Conservation (phyloP, 2,329 filamentous ascomycete species). For the Cryphonectria carpinicola region DNA sequence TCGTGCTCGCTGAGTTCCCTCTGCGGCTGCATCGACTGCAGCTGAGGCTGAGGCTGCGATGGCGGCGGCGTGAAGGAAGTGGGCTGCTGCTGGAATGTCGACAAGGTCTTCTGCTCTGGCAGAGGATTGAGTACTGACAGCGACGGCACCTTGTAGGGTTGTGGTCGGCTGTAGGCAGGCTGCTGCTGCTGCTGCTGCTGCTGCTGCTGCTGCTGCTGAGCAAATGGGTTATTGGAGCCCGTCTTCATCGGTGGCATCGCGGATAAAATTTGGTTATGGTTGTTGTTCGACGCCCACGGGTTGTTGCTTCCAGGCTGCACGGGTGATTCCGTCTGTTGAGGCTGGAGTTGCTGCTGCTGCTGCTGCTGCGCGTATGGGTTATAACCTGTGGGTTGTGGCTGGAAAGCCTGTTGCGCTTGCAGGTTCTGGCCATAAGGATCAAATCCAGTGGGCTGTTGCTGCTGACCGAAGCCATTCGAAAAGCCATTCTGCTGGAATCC, state of each 20-base stretch:
- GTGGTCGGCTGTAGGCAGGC: conserved; percentile 66
- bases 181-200: conserved; percentile 40
- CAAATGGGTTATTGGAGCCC: conserved; percentile 98
- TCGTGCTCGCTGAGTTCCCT: conserved; percentile 65
- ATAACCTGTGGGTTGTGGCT: conserved; percentile 57
- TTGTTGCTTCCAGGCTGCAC: conserved; percentile 87
- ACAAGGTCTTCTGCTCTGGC: conserved; percentile 82
- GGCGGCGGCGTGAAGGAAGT: conserved; percentile 48
- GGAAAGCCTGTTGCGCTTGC: conserved; percentile 49
- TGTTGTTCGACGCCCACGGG: conserved; percentile 76
- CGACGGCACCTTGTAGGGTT: conserved; percentile 57
- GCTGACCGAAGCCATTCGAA: conserved; percentile 68
- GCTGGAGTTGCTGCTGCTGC: conserved; percentile 50
- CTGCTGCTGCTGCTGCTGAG: conserved; percentile 45
- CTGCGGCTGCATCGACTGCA: conserved; percentile 54
- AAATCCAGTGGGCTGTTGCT: conserved; percentile 70
- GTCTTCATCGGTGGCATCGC: conserved; percentile 81
- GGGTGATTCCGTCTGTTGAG: conserved; percentile 61
- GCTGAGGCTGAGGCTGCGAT: conserved; percentile 26
- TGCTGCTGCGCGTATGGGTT: conserved; percentile 55
- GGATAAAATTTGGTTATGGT: conserved; percentile 60
- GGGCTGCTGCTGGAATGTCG: conserved; percentile 55
- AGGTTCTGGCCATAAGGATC: conserved; percentile 67
- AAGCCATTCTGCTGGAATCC: conserved; percentile 65
- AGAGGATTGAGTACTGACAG: conserved; percentile 76